Evolutionary conservation across 495 filamentous ascomycete genomes (phyloP).

Genomic region (Beverwykella pulmonaria): DNA sequence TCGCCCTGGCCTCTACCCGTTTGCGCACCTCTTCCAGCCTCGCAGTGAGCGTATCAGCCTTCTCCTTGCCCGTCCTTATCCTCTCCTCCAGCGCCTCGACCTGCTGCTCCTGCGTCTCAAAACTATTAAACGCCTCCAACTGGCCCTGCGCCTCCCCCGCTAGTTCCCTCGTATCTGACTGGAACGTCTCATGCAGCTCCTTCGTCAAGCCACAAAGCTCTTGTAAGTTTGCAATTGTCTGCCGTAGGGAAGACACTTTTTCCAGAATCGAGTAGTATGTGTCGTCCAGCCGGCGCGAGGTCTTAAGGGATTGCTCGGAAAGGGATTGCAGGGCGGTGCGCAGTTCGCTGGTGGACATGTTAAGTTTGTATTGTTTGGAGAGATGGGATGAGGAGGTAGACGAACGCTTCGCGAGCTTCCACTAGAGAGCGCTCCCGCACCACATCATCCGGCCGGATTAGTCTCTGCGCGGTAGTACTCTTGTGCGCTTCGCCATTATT

Average conservation of each 20-base stretch:
- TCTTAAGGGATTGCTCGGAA: conserved; percentile 51
- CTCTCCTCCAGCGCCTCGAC: conserved; percentile 68
- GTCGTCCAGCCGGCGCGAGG: conserved; percentile 76
- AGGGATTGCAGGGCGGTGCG: conserved; percentile 43
- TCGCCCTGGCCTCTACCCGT: conserved; percentile 72
- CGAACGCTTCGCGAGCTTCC: conserved; percentile 56
- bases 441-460: conserved; percentile 51
- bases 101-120: conserved; percentile 68
- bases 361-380: background rate
- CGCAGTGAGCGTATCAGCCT: conserved; percentile 64
- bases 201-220: conserved; percentile 67
- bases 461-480: conserved; percentile 23
- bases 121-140: conserved; percentile 64
- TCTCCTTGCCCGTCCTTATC: conserved; percentile 63
- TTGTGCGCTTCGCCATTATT: background rate
- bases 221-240: conserved; percentile 68
- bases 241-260: conserved; percentile 69
- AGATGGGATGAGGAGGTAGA: background rate
- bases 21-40: conserved; percentile 66
- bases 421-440: conserved; percentile 48
- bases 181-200: conserved; percentile 64
- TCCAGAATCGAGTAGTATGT: conserved; percentile 84
- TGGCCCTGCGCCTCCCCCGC: conserved; percentile 65
- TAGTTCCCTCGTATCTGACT: conserved; percentile 61
- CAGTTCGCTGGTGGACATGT: conserved; percentile 39